phyloP scores from a whole-genome alignment of 345 rosid genomes.

The Acer saccharum region DNA sequence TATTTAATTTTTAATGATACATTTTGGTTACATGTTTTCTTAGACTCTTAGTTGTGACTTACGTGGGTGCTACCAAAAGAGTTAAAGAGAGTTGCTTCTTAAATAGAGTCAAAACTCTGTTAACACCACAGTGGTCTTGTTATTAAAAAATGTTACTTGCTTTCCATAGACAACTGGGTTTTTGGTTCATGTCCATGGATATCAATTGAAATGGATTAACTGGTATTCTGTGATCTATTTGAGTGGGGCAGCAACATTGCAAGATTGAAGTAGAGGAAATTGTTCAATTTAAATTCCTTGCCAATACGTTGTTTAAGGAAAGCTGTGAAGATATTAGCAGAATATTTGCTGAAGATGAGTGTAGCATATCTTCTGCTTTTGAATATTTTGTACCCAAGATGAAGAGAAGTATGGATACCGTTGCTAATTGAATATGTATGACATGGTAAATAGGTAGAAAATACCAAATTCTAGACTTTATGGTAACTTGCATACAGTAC shows the following conservation, averaged over 20 bases:
- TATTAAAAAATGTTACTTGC: background rate
- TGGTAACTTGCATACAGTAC: background rate
- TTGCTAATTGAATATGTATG: background rate
- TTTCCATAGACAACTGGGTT: background rate
- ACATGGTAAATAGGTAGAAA: background rate
- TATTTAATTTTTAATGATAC: background rate
- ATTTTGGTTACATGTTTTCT: background rate
- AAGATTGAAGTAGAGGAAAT: background rate
- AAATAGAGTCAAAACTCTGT: background rate
- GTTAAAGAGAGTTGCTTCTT: background rate
- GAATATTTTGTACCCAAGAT: background rate
- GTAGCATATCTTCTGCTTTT: background rate
- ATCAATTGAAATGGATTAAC: conserved; percentile 1
- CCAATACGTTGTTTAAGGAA: background rate
- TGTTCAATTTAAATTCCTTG: conserved; percentile 5
- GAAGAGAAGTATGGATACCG: background rate
- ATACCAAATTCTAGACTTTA: conserved; percentile 1
- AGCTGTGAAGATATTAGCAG: conserved; percentile 6
- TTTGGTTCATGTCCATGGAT: background rate
- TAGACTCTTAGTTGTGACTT: background rate
- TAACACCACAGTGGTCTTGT: background rate
- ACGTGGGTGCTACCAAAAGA: background rate
- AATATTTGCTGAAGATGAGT: background rate
- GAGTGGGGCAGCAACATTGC: background rate
- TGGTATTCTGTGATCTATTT: background rate